Percentiles rank a stretch among this genome's conserved stretches.
phyloP scores from a whole-genome alignment of 768 basidiomycete genomes.

The Russula emetica region DNA sequence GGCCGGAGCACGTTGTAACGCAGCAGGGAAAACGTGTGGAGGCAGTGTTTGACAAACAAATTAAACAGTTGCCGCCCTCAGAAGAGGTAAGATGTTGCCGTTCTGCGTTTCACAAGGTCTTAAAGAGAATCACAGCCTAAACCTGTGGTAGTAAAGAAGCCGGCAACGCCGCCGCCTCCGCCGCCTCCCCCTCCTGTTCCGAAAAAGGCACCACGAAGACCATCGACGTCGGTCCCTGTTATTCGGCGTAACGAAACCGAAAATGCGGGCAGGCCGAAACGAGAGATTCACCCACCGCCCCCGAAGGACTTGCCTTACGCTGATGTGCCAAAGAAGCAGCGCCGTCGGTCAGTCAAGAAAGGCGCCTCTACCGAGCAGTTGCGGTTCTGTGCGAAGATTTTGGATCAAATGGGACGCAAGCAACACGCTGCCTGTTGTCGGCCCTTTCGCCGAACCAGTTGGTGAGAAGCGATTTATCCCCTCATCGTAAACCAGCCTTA shows the following conservation, averaged over 20 bases:
- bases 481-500: slow-evolving; percentile 4
- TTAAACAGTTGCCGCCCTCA: slow-evolving; percentile 75
- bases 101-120: background rate
- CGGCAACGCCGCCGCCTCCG: slow-evolving; percentile 32
- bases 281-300: slow-evolving; percentile 95
- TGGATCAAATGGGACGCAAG: slow-evolving; percentile 74
- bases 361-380: slow-evolving; percentile 81
- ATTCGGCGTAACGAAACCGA: slow-evolving; percentile 73
- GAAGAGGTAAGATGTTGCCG: slow-evolving; percentile 56
- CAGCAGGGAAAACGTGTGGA: slow-evolving; percentile 79
- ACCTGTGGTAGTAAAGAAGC: slow-evolving; percentile 45
- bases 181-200: slow-evolving; percentile 44
- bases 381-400: slow-evolving; percentile 70
- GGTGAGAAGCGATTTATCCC: slow-evolving; percentile 50
- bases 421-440: slow-evolving; percentile 66
- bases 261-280: slow-evolving; percentile 78
- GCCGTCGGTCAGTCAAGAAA: slow-evolving; percentile 55
- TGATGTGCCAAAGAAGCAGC: slow-evolving; percentile 65
- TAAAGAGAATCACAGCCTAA: slow-evolving; percentile 37
- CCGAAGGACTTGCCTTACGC: slow-evolving; percentile 86
- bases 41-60: slow-evolving; percentile 80
- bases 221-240: slow-evolving; percentile 76
- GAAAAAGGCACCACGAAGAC: slow-evolving; percentile 53
- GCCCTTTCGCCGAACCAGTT: slow-evolving; percentile 92
- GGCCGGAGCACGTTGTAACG: slow-evolving; percentile 77